A percentile compares a stretch with the other conserved stretches of the same genome.
Conservation (phyloP, 164 flowering plant genomes). For the Saururus chinensis region DNA sequence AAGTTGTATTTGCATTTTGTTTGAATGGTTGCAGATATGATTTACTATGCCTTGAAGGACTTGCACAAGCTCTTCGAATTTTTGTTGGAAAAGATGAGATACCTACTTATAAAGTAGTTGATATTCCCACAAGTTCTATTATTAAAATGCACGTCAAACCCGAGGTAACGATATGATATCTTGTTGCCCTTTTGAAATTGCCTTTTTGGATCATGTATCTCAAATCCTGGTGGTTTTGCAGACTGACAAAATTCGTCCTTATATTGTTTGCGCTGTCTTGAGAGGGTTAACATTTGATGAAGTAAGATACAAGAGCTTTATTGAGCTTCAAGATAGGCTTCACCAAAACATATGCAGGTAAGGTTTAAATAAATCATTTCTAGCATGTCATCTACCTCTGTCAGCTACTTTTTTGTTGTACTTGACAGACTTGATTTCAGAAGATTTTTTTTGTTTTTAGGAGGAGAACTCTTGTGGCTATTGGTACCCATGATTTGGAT, state of each 20-base stretch:
- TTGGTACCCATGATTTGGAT: conserved; percentile 98
- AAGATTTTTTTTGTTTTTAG: conserved; percentile 17
- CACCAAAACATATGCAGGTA: conserved; percentile 98
- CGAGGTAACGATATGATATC: conserved; percentile 34
- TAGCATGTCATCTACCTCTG: neutral
- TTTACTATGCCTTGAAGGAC: conserved; percentile 94
- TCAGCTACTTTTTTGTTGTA: neutral
- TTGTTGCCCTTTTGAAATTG: neutral
- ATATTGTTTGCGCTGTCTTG: conserved; percentile 91
- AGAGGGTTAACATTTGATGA: conserved; percentile 78
- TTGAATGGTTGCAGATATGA: conserved; percentile 42
- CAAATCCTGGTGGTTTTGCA: conserved; percentile 15
- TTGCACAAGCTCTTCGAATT: conserved; percentile 71
- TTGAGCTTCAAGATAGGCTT: conserved; percentile 95
- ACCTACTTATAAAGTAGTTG: conserved; percentile 47
- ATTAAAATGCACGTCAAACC: conserved; percentile 73
- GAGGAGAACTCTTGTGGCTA: conserved; percentile 87
- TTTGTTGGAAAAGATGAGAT: conserved; percentile 46
- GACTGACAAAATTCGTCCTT: conserved; percentile 75
- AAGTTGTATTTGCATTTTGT: neutral
- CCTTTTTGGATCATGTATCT: neutral
- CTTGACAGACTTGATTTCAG: neutral
- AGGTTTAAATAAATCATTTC: neutral
- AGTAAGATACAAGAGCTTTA: conserved; percentile 82
- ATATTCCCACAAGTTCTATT: conserved; percentile 39